Evolutionary conservation across 495 filamentous ascomycete species (phyloP).

Genomic region (Amniculicola lignicola): DNA sequence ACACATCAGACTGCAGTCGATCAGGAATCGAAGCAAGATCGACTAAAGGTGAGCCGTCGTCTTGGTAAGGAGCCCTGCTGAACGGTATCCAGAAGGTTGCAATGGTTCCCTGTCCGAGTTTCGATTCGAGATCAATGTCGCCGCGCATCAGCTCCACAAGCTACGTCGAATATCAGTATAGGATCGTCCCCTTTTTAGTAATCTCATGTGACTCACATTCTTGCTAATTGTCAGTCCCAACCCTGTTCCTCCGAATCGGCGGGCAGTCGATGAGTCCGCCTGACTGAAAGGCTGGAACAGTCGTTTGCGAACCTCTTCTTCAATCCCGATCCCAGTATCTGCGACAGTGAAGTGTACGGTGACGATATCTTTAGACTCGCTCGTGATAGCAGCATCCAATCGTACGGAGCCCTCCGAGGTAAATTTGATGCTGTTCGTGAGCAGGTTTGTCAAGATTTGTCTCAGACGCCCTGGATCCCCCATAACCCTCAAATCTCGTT

Average conservation of each 20-base stretch:
- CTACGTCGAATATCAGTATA: too few species aligned
- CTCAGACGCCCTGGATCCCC: conserved; percentile 77
- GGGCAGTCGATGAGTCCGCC: conserved; percentile 73
- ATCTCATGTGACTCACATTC: conserved; percentile 43
- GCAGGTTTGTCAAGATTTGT: conserved; percentile 79
- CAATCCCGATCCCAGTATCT: conserved; percentile 83
- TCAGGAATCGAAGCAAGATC: conserved; percentile 56
- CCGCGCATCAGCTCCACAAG: conserved; percentile 83
- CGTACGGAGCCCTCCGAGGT: conserved; percentile 69
- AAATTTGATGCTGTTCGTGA: conserved; percentile 90
- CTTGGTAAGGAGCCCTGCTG: conserved; percentile 49
- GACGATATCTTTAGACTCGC: conserved; percentile 43
- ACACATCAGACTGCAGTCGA: conserved; percentile 59
- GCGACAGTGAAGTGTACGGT: conserved; percentile 60
- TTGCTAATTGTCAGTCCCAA: conserved; percentile 80
- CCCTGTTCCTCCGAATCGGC: conserved; percentile 77
- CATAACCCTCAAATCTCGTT: conserved; percentile 47
- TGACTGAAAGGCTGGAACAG: conserved; percentile 86
- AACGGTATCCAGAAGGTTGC: conserved; percentile 65
- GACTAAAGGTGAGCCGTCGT: conserved; percentile 44
- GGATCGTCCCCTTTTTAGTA: too few species aligned
- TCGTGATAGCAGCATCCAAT: conserved; percentile 36
- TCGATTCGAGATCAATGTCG: conserved; percentile 61
- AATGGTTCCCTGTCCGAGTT: conserved; percentile 41
- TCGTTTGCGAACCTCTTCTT: conserved; percentile 65